These are phyloP conservation scores for Aspergillus clavatus DNA, from an alignment of 2,329 filamentous ascomycete species.

Conservation along the genomic window DNA sequence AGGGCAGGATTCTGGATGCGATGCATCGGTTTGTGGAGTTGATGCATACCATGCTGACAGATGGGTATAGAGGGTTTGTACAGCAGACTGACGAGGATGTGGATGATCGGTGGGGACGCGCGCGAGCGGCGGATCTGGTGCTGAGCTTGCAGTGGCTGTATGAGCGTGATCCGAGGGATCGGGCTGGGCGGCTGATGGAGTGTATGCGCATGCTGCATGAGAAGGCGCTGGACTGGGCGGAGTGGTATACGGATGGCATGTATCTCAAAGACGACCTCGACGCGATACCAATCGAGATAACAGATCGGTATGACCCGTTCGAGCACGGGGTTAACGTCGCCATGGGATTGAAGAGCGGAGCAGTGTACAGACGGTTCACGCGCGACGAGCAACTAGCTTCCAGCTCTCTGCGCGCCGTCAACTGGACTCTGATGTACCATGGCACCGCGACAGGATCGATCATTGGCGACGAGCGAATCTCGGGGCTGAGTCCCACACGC, in stretches of 20 bases:
- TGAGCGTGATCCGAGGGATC: slow-evolving; percentile 40
- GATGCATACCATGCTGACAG: slow-evolving; percentile 51
- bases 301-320: slow-evolving; percentile 34
- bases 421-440: slow-evolving; percentile 48
- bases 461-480: slow-evolving; percentile 48
- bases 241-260: slow-evolving; percentile 35
- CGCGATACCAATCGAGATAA: slow-evolving; percentile 27
- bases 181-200: slow-evolving; percentile 34
- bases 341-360: slow-evolving; percentile 45
- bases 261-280: slow-evolving; percentile 38
- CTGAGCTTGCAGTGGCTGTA: slow-evolving; percentile 47
- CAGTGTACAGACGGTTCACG: slow-evolving; percentile 44
- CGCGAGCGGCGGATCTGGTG: slow-evolving; percentile 43
- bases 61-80: slow-evolving; percentile 50
- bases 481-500: slow-evolving; percentile 40
- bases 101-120: slow-evolving; percentile 36
- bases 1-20: slow-evolving; percentile 41
- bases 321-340: slow-evolving; percentile 47
- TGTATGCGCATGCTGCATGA: slow-evolving; percentile 44
- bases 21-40: slow-evolving; percentile 50
- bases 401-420: slow-evolving; percentile 40
- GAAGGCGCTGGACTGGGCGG: slow-evolving; percentile 38
- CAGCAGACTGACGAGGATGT: slow-evolving; percentile 43
- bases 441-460: slow-evolving; percentile 46
- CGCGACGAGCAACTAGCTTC: slow-evolving; percentile 41